These are phyloP conservation scores for Diaporthe aspalathi DNA, from an alignment of 2,329 filamentous ascomycete genomes.

Conservation along the genomic window DNA sequence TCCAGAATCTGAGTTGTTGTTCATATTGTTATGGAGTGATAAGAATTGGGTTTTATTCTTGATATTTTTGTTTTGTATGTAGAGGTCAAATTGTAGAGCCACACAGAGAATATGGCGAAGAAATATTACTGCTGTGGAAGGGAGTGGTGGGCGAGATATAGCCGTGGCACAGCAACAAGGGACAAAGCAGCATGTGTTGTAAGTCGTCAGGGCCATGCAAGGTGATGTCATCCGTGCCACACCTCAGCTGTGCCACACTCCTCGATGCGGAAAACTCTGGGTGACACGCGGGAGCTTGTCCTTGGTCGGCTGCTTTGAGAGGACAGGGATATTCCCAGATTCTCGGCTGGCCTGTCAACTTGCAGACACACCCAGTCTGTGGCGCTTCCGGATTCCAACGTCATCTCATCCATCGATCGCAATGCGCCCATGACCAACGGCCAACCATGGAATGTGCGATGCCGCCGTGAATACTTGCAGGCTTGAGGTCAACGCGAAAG, in stretches of 20 bases:
- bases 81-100: no score
- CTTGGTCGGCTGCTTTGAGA: background rate
- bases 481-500: background rate
- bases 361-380: slow-evolving; percentile 10
- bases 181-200: background rate
- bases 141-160: background rate
- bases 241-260: slow-evolving; percentile 21
- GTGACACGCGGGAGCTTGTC: background rate
- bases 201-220: slow-evolving; percentile 11
- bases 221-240: slow-evolving; percentile 34
- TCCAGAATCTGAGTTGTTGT: slow-evolving; percentile 43
- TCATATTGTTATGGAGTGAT: slow-evolving; percentile 36
- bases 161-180: slow-evolving; percentile 1
- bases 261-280: background rate
- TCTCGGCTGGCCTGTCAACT: background rate
- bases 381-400: slow-evolving; percentile 15
- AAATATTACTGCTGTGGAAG: background rate
- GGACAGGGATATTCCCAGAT: background rate
- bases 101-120: no score
- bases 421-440: background rate
- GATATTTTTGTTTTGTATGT: background rate
- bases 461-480: background rate
- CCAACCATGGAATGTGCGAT: no score
- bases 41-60: background rate
- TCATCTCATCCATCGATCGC: slow-evolving; percentile 8